These are phyloP conservation scores for Alectoria sarmentosa DNA, from an alignment of 495 filamentous ascomycete species.

Conservation along the genomic window DNA sequence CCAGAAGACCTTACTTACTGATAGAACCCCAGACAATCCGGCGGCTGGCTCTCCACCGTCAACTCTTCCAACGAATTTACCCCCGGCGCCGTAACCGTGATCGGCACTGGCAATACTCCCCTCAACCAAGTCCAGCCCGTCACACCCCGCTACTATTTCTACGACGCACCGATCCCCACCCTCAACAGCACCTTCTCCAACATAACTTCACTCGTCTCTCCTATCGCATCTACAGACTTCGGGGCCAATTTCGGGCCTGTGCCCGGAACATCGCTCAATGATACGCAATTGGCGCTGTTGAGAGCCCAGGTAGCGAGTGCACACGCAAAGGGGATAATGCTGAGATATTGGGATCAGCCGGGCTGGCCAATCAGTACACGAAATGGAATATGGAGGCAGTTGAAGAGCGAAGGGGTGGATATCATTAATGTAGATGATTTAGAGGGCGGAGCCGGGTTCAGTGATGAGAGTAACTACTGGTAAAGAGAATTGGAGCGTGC, in stretches of 20 bases:
- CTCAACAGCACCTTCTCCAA: conserved; percentile 39
- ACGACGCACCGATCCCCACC: conserved; percentile 49
- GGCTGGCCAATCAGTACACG: conserved; percentile 52
- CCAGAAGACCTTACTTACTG: neutral
- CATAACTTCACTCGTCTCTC: conserved; percentile 41
- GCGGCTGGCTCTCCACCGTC: conserved; percentile 31
- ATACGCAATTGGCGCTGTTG: conserved; percentile 23
- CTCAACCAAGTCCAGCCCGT: conserved; percentile 53
- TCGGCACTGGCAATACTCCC: conserved; percentile 72
- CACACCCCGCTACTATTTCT: conserved; percentile 52
- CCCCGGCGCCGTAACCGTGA: conserved; percentile 60
- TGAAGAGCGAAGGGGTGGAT: conserved; percentile 52
- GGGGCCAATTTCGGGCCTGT: conserved; percentile 36
- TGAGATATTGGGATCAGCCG: conserved; percentile 58
- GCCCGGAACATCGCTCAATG: conserved; percentile 30
- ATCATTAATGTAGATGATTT: conserved; percentile 78
- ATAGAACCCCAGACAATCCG: conserved; percentile 42
- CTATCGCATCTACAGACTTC: conserved; percentile 47
- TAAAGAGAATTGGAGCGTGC: neutral
- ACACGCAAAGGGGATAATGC: conserved; percentile 48
- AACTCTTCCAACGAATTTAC: conserved; percentile 36
- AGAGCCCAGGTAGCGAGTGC: conserved; percentile 35
- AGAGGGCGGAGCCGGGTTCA: conserved; percentile 40
- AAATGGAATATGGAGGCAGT: conserved; percentile 52
- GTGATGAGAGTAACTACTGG: conserved; percentile 17